phyloP scores from a whole-genome alignment of 2,329 filamentous ascomycete species.

The Fusarium xylarioides region DNA sequence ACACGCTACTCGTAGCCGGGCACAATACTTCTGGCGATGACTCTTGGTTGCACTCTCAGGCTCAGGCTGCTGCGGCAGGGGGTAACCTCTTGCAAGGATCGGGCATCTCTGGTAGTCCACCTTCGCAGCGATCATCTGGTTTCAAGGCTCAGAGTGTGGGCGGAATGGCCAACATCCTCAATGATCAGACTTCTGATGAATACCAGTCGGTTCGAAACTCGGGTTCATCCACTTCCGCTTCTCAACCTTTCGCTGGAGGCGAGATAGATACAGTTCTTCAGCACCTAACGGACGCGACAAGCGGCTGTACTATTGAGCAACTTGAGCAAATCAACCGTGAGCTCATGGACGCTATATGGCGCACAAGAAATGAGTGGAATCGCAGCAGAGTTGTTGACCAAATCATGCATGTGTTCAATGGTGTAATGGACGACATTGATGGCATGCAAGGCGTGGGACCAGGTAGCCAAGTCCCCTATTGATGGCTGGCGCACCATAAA shows the following conservation, averaged over 20 bases:
- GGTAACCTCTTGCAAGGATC: slow-evolving; percentile 45
- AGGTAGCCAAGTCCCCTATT: slow-evolving; percentile 52
- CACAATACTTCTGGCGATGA: slow-evolving; percentile 62
- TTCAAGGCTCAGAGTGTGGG: slow-evolving; percentile 44
- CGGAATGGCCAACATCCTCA: slow-evolving; percentile 51
- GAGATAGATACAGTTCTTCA: slow-evolving; percentile 67
- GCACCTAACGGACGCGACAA: slow-evolving; percentile 72
- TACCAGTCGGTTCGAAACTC: slow-evolving; percentile 43
- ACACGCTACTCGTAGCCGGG: slow-evolving; percentile 60
- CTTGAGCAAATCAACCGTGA: slow-evolving; percentile 91
- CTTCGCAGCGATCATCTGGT: slow-evolving; percentile 48
- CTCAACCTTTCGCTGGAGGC: slow-evolving; percentile 58
- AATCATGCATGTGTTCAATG: slow-evolving; percentile 78
- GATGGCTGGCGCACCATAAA: neutral
- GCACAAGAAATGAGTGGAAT: slow-evolving; percentile 81
- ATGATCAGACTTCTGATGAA: slow-evolving; percentile 52
- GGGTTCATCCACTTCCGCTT: slow-evolving; percentile 54
- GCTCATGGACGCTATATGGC: slow-evolving; percentile 92
- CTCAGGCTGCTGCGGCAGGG: slow-evolving; percentile 59
- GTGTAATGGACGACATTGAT: slow-evolving; percentile 75
- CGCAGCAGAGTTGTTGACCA: slow-evolving; percentile 74
- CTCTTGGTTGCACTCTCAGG: slow-evolving; percentile 67
- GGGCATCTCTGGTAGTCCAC: slow-evolving; percentile 48
- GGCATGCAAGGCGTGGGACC: slow-evolving; percentile 56
- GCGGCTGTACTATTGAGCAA: slow-evolving; percentile 88